Evolutionary conservation across 2,329 filamentous ascomycete genomes (phyloP), one percentile per base, ranked within the genome.

Genomic region (Fusarium buxicola): DNA sequence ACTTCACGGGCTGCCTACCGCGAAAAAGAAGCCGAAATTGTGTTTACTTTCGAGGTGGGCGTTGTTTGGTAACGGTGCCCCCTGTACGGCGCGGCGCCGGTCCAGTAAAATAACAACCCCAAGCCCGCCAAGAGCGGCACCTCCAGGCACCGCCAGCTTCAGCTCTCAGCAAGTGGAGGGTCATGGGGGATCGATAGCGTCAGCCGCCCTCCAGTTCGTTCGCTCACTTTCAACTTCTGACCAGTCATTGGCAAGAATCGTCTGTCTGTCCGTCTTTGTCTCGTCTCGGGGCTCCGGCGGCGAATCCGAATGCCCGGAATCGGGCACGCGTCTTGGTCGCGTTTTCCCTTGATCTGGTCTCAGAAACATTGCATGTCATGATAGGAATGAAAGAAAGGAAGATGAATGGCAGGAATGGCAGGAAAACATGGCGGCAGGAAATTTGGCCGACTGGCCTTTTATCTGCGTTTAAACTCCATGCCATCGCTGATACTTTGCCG

Each of bases 21-120:
- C 38, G n/a, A 21, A 21, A 21, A 21, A 21, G 21, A 21, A 21
- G 21, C 21, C 36, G 46, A 51, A 50, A 49, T 54, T 65, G 44
- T 66, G 63, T 66, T 66, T 66, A 66, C 63, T 66, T 57, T 56
- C 39, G 35, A 40, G 56, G 41, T 31, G 38, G 40, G 35, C 40
- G 49, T 44, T 50, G 55, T 59, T 63, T 63, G 48, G 47, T 47
- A 47, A 47, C 39, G 39, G 39, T 21, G 39, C 21, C 24, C 39
- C 15, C 21, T 24, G 39, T 21, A 21, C 25, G 16, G 12, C 18
- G 28, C 9, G 12, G 31, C 44, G 11, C 44, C 15, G 44, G 7
- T n/a, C 35, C 46, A 49, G 46, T 49, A 39, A 49, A 40, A 45
- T 18, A 12, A 49, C 16, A 15, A 47, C 18, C 31, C 44, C 18